Evolutionary conservation across 2,329 filamentous ascomycete species (phyloP).

Genomic region (Epichloe aotearoae): DNA sequence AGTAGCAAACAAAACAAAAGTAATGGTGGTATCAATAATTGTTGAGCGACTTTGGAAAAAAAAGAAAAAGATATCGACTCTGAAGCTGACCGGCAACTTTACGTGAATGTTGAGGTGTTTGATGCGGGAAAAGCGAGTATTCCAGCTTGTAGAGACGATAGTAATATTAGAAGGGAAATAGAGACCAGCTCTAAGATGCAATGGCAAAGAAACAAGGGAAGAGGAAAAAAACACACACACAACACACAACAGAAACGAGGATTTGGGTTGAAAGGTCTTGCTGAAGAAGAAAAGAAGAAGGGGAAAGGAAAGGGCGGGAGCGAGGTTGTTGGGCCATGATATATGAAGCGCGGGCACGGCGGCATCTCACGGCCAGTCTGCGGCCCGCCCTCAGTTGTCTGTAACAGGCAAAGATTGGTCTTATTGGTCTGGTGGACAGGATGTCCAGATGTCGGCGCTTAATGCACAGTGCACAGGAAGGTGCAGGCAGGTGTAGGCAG

Average conservation of each 20-base stretch:
- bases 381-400: background rate
- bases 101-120: background rate
- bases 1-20: conserved; percentile 3
- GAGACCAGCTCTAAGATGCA: conserved; percentile 40
- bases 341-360: background rate
- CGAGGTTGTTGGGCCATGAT: conserved; percentile 1
- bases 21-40: conserved; percentile 9
- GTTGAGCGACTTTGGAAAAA: conserved; percentile 6
- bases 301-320: conserved; percentile 18
- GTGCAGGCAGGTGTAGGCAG: background rate
- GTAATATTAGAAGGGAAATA: conserved; percentile 25
- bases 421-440: background rate
- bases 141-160: conserved; percentile 10
- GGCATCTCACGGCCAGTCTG: background rate
- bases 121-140: conserved; percentile 3
- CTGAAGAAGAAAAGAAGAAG: conserved; percentile 42
- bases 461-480: background rate
- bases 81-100: conserved; percentile 30
- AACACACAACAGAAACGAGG: conserved; percentile 34
- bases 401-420: background rate
- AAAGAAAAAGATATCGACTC: conserved; percentile 13
- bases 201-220: conserved; percentile 25
- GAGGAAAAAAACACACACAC: conserved; percentile 23
- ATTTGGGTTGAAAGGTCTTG: conserved; percentile 47
- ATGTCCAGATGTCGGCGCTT: background rate